Evolutionary conservation across 2,329 filamentous ascomycete genomes (phyloP).

Genomic region (Cryphonectria nitschkei): DNA sequence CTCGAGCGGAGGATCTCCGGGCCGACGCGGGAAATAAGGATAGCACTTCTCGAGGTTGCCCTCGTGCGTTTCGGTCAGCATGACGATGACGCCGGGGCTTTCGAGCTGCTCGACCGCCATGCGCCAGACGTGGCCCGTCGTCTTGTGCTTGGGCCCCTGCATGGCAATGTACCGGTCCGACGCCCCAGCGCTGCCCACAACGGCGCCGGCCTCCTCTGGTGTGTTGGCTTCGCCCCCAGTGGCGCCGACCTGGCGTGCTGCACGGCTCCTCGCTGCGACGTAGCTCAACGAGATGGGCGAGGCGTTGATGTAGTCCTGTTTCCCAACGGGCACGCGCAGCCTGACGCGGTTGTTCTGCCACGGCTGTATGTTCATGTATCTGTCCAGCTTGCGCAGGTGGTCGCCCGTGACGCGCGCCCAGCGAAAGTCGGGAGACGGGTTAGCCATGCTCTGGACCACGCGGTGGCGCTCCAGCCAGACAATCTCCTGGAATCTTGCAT

Average conservation of each 20-base stretch:
- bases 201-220: not conserved
- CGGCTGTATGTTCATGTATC: conserved; percentile 88
- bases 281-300: conserved; percentile 67
- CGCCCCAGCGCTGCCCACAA: conserved; percentile 33
- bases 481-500: conserved; percentile 56
- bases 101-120: conserved; percentile 84
- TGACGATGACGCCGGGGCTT: conserved; percentile 82
- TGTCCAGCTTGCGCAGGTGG: conserved; percentile 68
- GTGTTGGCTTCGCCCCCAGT: not conserved
- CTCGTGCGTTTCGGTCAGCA: conserved; percentile 91
- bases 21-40: conserved; percentile 76
- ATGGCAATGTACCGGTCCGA: conserved; percentile 81
- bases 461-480: conserved; percentile 57
- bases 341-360: conserved; percentile 86
- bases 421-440: conserved; percentile 42
- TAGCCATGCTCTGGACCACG: conserved; percentile 44
- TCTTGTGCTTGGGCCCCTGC: conserved; percentile 81
- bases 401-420: conserved; percentile 59
- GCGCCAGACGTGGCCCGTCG: conserved; percentile 85
- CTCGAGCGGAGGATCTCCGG: conserved; percentile 55
- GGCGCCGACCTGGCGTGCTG: conserved; percentile 21
- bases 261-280: conserved; percentile 38
- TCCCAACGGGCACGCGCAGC: conserved; percentile 74
- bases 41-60: conserved; percentile 79
- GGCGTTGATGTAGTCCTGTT: conserved; percentile 82